Conservation (phyloP, 2,329 filamentous ascomycete genomes). For the Aspergillus neoniger region DNA sequence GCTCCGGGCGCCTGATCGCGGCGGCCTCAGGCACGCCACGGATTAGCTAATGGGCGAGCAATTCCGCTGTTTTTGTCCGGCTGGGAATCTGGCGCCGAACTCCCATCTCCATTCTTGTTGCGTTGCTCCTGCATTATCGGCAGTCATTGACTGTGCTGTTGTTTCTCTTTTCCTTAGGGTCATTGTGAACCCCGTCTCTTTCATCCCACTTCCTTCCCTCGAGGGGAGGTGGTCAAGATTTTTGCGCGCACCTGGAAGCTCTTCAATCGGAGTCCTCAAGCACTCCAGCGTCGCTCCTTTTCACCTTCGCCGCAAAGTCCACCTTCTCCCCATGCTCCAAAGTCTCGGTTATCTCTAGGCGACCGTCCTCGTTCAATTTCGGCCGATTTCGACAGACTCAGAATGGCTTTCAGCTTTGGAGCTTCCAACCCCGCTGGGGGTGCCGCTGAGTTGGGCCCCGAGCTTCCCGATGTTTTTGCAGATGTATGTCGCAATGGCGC, state of each 20-base stretch:
- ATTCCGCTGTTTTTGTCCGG: slow-evolving; percentile 26
- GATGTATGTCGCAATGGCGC: slow-evolving; percentile 59
- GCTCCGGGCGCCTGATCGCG: slow-evolving; percentile 41
- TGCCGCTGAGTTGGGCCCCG: slow-evolving; percentile 57
- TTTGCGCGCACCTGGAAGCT: slow-evolving; percentile 47
- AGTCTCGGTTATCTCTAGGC: slow-evolving; percentile 35
- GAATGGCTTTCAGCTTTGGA: slow-evolving; percentile 66
- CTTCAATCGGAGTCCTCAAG: slow-evolving; percentile 45
- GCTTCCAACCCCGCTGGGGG: slow-evolving; percentile 48
- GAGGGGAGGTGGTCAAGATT: slow-evolving; percentile 42
- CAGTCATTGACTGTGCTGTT: neutral
- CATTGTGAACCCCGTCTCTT: slow-evolving; percentile 14
- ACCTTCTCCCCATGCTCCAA: slow-evolving; percentile 44
- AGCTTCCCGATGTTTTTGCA: slow-evolving; percentile 77
- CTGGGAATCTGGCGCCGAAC: neutral
- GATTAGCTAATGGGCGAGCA: slow-evolving; percentile 8
- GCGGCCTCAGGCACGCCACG: slow-evolving; percentile 26
- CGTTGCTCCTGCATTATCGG: slow-evolving; percentile 1
- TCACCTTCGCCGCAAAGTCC: slow-evolving; percentile 35
- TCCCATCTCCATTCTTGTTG: neutral
- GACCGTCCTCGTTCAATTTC: slow-evolving; percentile 41
- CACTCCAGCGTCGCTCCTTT: slow-evolving; percentile 49
- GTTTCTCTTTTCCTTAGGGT: slow-evolving; percentile 8
- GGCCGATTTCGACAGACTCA: slow-evolving; percentile 40
- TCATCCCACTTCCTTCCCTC: slow-evolving; percentile 22